Evolutionary conservation across 2,329 filamentous ascomycete species (phyloP), one percentile per base, ranked within the genome.

Genomic region (Cercospora janseana): DNA sequence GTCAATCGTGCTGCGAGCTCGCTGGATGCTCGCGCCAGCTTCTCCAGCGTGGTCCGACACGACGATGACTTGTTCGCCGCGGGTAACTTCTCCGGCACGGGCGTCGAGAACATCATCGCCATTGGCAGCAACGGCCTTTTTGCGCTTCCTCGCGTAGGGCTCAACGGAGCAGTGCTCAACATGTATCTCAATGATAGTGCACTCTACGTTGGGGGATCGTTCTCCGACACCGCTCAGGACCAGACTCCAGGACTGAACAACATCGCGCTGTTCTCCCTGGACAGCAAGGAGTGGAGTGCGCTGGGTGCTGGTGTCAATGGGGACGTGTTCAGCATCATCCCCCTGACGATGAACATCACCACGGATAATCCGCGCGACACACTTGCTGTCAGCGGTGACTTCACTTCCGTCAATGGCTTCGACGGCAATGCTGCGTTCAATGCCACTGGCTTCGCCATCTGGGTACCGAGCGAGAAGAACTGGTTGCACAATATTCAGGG

Each of bases 281-380:
- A 77, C 12, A 79, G 79, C 52, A 81, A 88, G 56, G 69, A 77
- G 21, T 98, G 92, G 93, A 75, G 73, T 40, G 70, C 92, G 1
- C 77, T 98, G 5, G 93, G 93, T 32, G 86, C 85, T 26, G 93
- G 93, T 52, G 85, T 98, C 24, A 82, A 95, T 63, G 93, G 91
- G 15, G 75, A 76, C 5, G 91, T 97, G 12, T 74, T 77, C 44
- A 79, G 80, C 43, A 82, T 96, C 48, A 86, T 94, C 13, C 81
- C 87, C 0, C 77, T 97, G 62, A 78, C 79, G 10, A 74, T 97
- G 65, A 97, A 96, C 66, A 71, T 94, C 23, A 91, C 86, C 0
- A 72, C 73, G 15, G 78, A 80, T 28, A 76, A 76, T 13, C 79
- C 83, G 0, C 88, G 95, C 66, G 79, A 80, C 9, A 88, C 86